These are phyloP conservation scores for Alternaria gansuensis DNA, from an alignment of 2,329 filamentous ascomycete genomes.

Conservation along the genomic window DNA sequence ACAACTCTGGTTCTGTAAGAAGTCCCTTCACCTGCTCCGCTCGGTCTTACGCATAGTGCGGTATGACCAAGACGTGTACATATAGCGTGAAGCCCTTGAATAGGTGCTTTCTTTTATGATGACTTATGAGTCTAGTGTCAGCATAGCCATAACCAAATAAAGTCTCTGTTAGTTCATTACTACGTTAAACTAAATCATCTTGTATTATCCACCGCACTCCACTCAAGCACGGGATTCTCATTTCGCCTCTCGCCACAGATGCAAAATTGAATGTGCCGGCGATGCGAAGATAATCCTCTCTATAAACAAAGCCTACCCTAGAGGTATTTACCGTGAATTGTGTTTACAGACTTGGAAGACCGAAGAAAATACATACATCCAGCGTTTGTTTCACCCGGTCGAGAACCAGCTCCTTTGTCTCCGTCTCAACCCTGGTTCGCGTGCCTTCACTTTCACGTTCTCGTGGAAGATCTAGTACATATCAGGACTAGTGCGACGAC, in stretches of 20 bases:
- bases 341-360: not conserved
- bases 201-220: not conserved
- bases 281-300: not conserved
- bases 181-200: not conserved
- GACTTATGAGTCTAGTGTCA: constrained; percentile 16
- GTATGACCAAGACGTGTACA: constrained; percentile 6
- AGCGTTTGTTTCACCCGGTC: not conserved
- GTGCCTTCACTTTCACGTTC: constrained; percentile 5
- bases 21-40: constrained; percentile 55
- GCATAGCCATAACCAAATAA: constrained; percentile 10
- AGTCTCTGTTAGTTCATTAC: not conserved
- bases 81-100: constrained; percentile 6
- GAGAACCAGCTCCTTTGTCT: too few species aligned
- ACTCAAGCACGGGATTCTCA: not conserved
- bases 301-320: not conserved
- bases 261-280: not conserved
- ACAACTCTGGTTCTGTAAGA: constrained; percentile 50
- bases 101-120: constrained; percentile 4
- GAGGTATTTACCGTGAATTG: not conserved
- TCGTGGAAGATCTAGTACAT: not conserved
- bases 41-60: constrained; percentile 40
- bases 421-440: not conserved
- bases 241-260: not conserved
- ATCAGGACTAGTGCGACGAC: not conserved
- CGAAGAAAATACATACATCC: not conserved